Evolutionary conservation across 257 asterid genomes (phyloP), one percentile per base, ranked within the genome.

Genomic region (Cruciata laevipes): DNA sequence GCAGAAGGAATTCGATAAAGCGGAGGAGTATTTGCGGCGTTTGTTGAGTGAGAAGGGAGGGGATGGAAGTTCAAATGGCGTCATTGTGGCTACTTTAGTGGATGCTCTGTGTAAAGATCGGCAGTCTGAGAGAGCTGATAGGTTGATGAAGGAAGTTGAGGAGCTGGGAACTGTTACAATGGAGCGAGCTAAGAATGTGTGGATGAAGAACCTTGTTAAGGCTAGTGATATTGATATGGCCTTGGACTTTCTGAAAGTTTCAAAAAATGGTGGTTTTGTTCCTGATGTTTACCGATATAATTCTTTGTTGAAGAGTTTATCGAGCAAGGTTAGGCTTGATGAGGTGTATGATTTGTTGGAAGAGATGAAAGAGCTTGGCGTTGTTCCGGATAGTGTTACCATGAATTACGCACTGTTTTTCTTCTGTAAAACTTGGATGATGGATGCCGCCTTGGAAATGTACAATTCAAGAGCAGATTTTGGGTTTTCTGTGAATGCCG

Each of bases 351-450:
- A 85, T 76, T 75, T 89, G 78, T 77, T 92, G 84, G 77, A 75
- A 69, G 97, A 92, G 67, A 89, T 92, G 98, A 79, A 79, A 75
- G 83, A 82, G 42, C 82, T 37, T 42, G 81, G 77, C 37, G 73
- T 82, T 64, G 58, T 76, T 57, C 97, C 97, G 2, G 82, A 89
- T 69, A 77, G 71, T 69, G 70, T 67, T 49, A 89, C 98, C 25
- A 83, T 93, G 95, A 90, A 86, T 79, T 83, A 83, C 55, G 72
- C 84, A 35, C 70, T 93, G 76, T 80, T 95, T 78, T 85, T 93
- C 76, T 89, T 90, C 57, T 88, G 96, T 76, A 93, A 93, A 78
- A 83, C 71, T 14, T 94, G 96, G 65, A 77, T 82, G 87, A 72
- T 74, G 73, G 92, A 88, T 73, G 76, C 83, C 67, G 97, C 96